Base-by-base conservation (phyloP, 345 rosid species). In the Passiflora organensis region DNA sequence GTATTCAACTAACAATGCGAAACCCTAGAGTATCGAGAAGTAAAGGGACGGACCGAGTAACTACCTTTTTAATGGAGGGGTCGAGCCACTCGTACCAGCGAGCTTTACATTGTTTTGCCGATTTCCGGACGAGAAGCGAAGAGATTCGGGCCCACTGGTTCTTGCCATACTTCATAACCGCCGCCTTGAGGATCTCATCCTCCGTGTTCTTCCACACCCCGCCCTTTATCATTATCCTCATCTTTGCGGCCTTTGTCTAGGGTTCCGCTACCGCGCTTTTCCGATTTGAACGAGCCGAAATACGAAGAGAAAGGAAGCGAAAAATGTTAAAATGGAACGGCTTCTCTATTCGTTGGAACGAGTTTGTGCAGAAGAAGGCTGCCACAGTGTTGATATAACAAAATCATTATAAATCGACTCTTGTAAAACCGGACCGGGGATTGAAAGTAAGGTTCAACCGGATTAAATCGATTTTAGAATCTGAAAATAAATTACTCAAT, bases 121-220 rank as follows among this genome's bases (percentile, higher is more conserved):
- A 94, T 63, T 94, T 94, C 17, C 99, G 99, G 61, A 94, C 97
- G 17, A 89, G 91, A 22, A 89, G 91, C 38, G 97, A 94, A 54
- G 97, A 94, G 68, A 94, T 89, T 34, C 97, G 81, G 55, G 95
- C 97, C 99, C 99, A 93, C 55, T 93, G 99, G 39, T 93, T 93
- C 75, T 93, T 93, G 28, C 99, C 96, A 58, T 94, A 94, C 73
- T 94, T 94, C 99, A 94, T 94, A 46, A 94, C 97, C 23, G 97
- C 99, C 39, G 99, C 97, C 46, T 89, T 94, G 24, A 94, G 83
- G 54, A 94, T 94, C 81, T 94, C 99, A 85, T 89, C 99, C 77
- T 94, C 99, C 57, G 99, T 94, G 96, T 94, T 94, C 85, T 94
- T 94, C 99, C 99, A 94, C 46, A 94, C 99, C 12, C 99, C 99